phyloP scores from a whole-genome alignment of 2,329 filamentous ascomycete species.

The Coniosporium uncinatum region DNA sequence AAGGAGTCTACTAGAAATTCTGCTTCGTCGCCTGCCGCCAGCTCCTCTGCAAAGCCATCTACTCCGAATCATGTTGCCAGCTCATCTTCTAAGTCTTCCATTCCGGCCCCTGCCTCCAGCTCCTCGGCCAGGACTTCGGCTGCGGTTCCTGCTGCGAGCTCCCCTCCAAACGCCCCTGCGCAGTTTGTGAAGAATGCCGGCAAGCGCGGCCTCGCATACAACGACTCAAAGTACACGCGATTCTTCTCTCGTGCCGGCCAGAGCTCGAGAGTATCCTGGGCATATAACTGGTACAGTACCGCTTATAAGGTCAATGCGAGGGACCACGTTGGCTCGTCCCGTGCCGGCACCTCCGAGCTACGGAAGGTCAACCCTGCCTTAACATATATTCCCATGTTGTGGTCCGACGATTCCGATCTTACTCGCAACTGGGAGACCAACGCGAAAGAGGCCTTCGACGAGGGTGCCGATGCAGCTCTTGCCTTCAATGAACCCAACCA shows the following conservation, averaged over 20 bases:
- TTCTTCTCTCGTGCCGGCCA: not conserved
- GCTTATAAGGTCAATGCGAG: not conserved
- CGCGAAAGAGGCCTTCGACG: conserved; percentile 12
- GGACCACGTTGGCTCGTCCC: too few species aligned
- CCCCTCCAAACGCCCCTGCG: too few species aligned
- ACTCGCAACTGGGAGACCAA: conserved; percentile 13
- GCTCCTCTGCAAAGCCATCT: too few species aligned
- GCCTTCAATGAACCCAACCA: conserved; percentile 20
- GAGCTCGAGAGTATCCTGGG: not conserved
- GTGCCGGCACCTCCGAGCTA: too few species aligned
- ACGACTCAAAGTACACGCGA: not conserved
- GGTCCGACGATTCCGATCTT: conserved; percentile 7
- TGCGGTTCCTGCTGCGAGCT: too few species aligned
- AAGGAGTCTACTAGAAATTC: too few species aligned
- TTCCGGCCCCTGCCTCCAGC: too few species aligned
- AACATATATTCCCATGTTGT: conserved; percentile 61
- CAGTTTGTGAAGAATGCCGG: too few species aligned
- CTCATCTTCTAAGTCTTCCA: too few species aligned
- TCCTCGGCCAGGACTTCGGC: too few species aligned
- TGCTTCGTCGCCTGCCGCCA: too few species aligned
- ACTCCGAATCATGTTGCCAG: too few species aligned
- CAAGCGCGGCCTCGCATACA: not conserved
- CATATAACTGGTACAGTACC: not conserved
- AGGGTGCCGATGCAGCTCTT: conserved; percentile 11
- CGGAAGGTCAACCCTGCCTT: conserved; percentile 27